phyloP scores from a whole-genome alignment of 1,284 basidiomycete genomes.

The Coriolopsis trogii region DNA sequence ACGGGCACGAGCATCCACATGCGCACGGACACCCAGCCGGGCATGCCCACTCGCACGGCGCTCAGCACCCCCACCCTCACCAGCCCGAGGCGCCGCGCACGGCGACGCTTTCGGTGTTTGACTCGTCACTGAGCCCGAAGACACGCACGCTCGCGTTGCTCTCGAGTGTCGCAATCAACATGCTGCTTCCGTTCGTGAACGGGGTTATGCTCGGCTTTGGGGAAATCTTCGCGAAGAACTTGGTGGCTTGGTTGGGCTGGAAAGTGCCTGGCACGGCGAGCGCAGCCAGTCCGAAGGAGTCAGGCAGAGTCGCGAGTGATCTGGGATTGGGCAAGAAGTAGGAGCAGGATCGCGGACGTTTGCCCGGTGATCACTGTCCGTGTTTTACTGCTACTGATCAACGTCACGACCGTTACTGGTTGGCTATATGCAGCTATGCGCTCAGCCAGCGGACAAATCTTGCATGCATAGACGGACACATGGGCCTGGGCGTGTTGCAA shows the following conservation, averaged over 20 bases:
- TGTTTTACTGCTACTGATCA: too few species aligned
- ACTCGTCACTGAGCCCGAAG: conserved; percentile 62
- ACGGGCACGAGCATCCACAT: conserved; percentile 16
- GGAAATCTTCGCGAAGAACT: conserved; percentile 93
- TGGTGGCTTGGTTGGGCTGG: conserved; percentile 67
- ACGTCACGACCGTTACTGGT: too few species aligned
- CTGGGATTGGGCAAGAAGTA: conserved; percentile 37
- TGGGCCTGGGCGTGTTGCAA: too few species aligned
- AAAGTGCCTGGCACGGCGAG: conserved; percentile 31
- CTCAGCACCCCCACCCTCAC: conserved; percentile 28
- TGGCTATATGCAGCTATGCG: too few species aligned
- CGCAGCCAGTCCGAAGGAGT: conserved; percentile 13
- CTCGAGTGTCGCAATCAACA: conserved; percentile 88
- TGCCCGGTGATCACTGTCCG: too few species aligned
- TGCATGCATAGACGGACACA: too few species aligned
- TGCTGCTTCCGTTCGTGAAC: conserved; percentile 93
- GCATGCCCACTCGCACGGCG: conserved; percentile 31
- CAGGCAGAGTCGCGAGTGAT: conserved; percentile 33
- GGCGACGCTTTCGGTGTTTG: conserved; percentile 82
- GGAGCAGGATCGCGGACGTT: too few species aligned
- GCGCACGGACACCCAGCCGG: conserved; percentile 26
- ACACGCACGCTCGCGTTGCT: conserved; percentile 74
- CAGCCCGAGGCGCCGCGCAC: conserved; percentile 35
- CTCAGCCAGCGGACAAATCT: too few species aligned
- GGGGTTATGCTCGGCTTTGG: conserved; percentile 99